Evolutionary conservation across 2,329 filamentous ascomycete species (phyloP), one percentile per base, ranked within the genome.

Genomic region (Lachnellula cervina): DNA sequence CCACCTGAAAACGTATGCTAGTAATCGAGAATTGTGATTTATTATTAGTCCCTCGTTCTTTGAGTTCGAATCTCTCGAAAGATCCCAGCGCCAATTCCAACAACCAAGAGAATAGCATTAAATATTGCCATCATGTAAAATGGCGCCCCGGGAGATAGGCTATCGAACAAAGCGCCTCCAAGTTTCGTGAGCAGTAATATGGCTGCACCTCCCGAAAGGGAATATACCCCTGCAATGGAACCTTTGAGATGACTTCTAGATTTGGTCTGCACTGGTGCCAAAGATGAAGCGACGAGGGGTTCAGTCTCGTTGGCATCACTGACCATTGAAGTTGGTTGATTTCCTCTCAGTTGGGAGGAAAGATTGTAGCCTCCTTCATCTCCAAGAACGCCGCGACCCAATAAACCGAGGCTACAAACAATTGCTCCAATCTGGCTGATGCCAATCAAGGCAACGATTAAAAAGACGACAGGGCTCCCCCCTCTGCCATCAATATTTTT

Each of bases 371-470:
- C 67, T 21, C 66, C 65, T 58, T 74, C 73, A 55, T 74, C 74
- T 63, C 72, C 72, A 49, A 95, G 77, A 21, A 97, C 87, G 4
- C 91, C 92, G 16, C 84, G 84, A 38, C 90, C 90, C 2, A 99
- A 80, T 0, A 94, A 83, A 0, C 89, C 91, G n/a, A 99, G 80
- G 61, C 90, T 96, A 74, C 92, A 97, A 0, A 99, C 94, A 57
- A 99, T 97, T 11, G 91, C 88, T 2, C 93, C 94, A 59, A 99
- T 97, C 72, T 99, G 94, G 66, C 90, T 95, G 67, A 96, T 83
- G 14, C 94, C 94, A 40, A 97, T 83, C 17, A 96, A 74, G 0
- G 87, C 82, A 43, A 91, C 90, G 16, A 93, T 81, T 13, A 92
- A 61, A 68, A 95, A 91, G 16, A 96, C 84, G 11, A 74, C 76